phyloP scores from a whole-genome alignment of 148 eudicot genomes.

The Rhododendron ovatum region DNA sequence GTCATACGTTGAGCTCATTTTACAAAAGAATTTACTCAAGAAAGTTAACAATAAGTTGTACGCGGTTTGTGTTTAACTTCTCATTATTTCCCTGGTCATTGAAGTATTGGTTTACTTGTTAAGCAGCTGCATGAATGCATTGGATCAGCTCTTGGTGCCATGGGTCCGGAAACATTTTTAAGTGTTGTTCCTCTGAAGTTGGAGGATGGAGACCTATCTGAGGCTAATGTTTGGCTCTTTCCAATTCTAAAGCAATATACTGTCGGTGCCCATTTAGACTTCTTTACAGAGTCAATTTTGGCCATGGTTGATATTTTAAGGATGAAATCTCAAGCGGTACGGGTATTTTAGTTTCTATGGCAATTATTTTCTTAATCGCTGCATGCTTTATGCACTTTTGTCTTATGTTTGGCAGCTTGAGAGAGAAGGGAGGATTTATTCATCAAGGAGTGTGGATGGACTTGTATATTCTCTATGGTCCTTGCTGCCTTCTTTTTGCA shows the following conservation, averaged over 20 bases:
- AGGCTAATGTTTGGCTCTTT: constrained; percentile 80
- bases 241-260: constrained; percentile 80
- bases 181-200: constrained; percentile 70
- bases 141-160: constrained; percentile 82
- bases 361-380: background rate
- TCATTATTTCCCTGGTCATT: background rate
- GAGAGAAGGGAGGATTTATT: constrained; percentile 56
- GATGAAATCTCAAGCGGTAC: constrained; percentile 66
- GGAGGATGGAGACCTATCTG: constrained; percentile 56
- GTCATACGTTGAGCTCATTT: background rate
- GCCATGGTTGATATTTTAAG: constrained; percentile 42
- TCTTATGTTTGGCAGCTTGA: constrained; percentile 55
- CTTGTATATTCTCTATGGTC: constrained; percentile 83
- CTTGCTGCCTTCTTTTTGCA: constrained; percentile 88
- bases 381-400: background rate
- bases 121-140: constrained; percentile 83
- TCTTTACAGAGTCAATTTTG: constrained; percentile 64
- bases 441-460: constrained; percentile 71
- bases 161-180: constrained; percentile 91
- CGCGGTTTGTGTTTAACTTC: background rate
- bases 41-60: background rate
- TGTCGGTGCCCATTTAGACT: constrained; percentile 70
- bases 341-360: background rate
- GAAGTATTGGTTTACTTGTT: constrained; percentile 12
- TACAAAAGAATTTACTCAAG: background rate